phyloP scores from a whole-genome alignment of 805 yeast species.

The Nakazawaea wickerhamii region DNA sequence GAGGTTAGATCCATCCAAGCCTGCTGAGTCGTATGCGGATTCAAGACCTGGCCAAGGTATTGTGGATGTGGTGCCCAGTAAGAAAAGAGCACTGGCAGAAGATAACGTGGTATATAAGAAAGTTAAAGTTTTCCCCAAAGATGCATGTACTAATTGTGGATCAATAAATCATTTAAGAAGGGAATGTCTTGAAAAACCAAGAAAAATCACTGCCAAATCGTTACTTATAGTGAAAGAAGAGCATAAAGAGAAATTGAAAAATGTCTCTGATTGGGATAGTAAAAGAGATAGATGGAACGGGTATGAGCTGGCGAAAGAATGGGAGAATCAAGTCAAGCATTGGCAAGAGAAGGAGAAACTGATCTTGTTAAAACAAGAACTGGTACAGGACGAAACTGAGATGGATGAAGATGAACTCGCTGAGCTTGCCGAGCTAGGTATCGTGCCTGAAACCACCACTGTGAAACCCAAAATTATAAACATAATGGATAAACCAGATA shows the following conservation, averaged over 20 bases:
- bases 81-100: conserved; percentile 9
- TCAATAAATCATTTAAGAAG: conserved; percentile 39
- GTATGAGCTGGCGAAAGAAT: conserved; percentile 53
- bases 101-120: conserved; percentile 10
- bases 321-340: conserved; percentile 41
- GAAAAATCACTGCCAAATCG: conserved; percentile 27
- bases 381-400: conserved; percentile 9
- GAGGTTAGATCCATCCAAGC: conserved; percentile 35
- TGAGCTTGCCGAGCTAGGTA: conserved; percentile 36
- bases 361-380: conserved; percentile 17
- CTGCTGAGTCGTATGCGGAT: conserved; percentile 39
- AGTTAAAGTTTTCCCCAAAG: conserved; percentile 20
- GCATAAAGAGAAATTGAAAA: conserved; percentile 19
- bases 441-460: conserved; percentile 19
- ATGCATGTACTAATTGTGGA: conserved; percentile 57
- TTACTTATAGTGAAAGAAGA: conserved; percentile 15
- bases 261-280: conserved; percentile 52
- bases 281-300: conserved; percentile 84
- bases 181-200: conserved; percentile 58
- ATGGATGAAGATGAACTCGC: conserved; percentile 20
- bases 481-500: conserved; percentile 21
- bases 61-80: conserved; percentile 32
- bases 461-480: conserved; percentile 9
- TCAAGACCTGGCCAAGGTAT: conserved; percentile 57
- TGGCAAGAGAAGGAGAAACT: conserved; percentile 37